These are phyloP conservation scores for Vanderwaltozyma tropicalis DNA, from an alignment of 805 yeast genomes.

Conservation along the genomic window DNA sequence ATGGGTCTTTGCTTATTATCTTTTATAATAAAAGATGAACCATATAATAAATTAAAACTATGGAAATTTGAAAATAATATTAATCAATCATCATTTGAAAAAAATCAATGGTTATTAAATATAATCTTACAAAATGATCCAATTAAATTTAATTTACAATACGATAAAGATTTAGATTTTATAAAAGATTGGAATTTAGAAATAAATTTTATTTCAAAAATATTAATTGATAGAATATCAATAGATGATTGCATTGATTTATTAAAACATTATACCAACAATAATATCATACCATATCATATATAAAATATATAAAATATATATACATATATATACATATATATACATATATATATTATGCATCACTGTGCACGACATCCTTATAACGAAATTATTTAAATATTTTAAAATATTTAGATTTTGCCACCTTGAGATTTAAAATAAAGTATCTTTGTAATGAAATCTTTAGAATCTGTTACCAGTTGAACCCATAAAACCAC, in stretches of 20 bases:
- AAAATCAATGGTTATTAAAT: slow-evolving; percentile 15
- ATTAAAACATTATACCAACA: background rate
- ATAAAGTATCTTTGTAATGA: too few species aligned
- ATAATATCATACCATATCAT: background rate
- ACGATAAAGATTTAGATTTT: background rate
- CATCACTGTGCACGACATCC: too few species aligned
- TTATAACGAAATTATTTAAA: too few species aligned
- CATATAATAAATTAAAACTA: slow-evolving; percentile 9
- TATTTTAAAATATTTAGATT: too few species aligned
- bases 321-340: slow-evolving; percentile 1
- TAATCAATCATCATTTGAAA: slow-evolving; percentile 8
- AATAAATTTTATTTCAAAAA: background rate
- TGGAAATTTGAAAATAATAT: slow-evolving; percentile 3
- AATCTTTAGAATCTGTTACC: too few species aligned
- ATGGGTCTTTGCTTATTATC: slow-evolving; percentile 12
- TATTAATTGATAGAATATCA: background rate
- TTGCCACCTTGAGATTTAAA: too few species aligned
- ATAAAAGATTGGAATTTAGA: background rate
- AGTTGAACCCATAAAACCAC: background rate
- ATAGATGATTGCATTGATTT: background rate
- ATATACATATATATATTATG: background rate
- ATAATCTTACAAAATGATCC: slow-evolving; percentile 13
- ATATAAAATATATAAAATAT: background rate
- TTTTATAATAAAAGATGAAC: slow-evolving; percentile 12
- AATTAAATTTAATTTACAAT: slow-evolving; percentile 9